Conservation (phyloP, 176 grass and related monocot genomes). For the Zizania latifolia region DNA sequence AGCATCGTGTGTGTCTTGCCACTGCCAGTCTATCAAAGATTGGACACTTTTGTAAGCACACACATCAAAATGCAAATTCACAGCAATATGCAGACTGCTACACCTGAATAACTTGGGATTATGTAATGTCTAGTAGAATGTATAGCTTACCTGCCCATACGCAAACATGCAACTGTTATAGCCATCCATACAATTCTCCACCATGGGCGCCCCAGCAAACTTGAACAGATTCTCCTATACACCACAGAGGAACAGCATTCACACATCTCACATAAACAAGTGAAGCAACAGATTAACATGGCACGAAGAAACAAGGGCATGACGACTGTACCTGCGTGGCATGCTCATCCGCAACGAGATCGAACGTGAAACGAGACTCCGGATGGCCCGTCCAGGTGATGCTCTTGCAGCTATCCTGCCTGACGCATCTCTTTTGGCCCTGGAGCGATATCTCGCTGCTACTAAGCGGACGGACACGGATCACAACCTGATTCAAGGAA, state of each 20-base stretch:
- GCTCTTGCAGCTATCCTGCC: constrained; percentile 72
- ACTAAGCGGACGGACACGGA: constrained; percentile 79
- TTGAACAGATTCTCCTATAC: constrained; percentile 84
- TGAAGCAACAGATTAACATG: neutral
- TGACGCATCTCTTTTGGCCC: constrained; percentile 63
- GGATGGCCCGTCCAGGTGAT: constrained; percentile 83
- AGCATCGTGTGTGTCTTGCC: constrained; percentile 99
- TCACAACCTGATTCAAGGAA: constrained; percentile 56
- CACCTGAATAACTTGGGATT: neutral
- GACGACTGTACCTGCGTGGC: constrained; percentile 58
- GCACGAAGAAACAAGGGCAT: neutral
- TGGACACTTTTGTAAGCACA: too few species aligned
- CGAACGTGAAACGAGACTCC: constrained; percentile 94
- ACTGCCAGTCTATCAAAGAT: constrained; percentile 80
- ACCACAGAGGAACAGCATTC: neutral
- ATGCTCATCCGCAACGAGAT: constrained; percentile 90
- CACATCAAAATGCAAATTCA: neutral
- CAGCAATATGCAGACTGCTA: neutral
- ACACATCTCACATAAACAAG: neutral
- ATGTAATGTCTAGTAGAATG: neutral
- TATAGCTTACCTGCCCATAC: constrained; percentile 75
- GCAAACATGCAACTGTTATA: constrained; percentile 99
- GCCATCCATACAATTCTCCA: constrained; percentile 87
- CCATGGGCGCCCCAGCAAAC: constrained; percentile 89
- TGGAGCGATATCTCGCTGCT: constrained; percentile 70